These are phyloP conservation scores for Rhodotorula sp. DNA, from an alignment of 1,284 basidiomycete genomes.

Conservation along the genomic window DNA sequence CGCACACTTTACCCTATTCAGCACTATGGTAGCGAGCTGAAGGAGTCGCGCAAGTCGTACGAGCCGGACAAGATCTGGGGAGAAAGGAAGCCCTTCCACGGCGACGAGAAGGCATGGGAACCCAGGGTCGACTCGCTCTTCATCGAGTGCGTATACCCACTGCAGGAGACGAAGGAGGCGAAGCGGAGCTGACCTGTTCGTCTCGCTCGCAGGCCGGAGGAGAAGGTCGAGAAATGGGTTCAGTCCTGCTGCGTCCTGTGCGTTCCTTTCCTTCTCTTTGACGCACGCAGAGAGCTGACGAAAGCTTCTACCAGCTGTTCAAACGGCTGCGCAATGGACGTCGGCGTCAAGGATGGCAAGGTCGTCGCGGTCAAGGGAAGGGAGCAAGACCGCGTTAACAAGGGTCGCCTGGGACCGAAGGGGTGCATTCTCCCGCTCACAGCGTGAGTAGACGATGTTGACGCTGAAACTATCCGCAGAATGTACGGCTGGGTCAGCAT, in stretches of 20 bases:
- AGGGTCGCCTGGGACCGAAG: constrained; percentile 15
- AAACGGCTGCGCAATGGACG: constrained; percentile 16
- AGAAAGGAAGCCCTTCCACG: constrained; percentile 9
- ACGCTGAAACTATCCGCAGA: neutral
- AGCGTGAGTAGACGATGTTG: no score
- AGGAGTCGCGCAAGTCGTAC: neutral
- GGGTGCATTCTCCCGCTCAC: neutral
- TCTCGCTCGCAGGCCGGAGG: neutral
- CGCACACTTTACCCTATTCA: neutral
- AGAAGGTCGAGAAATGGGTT: constrained; percentile 10
- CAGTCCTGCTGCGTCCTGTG: constrained; percentile 13
- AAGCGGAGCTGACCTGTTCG: neutral
- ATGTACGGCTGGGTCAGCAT: constrained; percentile 18
- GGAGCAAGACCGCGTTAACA: constrained; percentile 13
- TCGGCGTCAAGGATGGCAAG: constrained; percentile 15
- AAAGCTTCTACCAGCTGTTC: neutral
- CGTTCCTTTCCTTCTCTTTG: neutral
- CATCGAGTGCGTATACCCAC: constrained; percentile 1
- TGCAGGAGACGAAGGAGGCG: no score
- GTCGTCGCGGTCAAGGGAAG: constrained; percentile 8
- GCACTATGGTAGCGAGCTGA: neutral
- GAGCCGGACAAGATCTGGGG: constrained; percentile 12
- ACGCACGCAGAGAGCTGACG: no score
- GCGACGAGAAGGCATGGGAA: constrained; percentile 10
- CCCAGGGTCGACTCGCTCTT: constrained; percentile 4